Base-by-base conservation (phyloP, 1,284 basidiomycete genomes). In the Taiwanofungus camphoratus region DNA sequence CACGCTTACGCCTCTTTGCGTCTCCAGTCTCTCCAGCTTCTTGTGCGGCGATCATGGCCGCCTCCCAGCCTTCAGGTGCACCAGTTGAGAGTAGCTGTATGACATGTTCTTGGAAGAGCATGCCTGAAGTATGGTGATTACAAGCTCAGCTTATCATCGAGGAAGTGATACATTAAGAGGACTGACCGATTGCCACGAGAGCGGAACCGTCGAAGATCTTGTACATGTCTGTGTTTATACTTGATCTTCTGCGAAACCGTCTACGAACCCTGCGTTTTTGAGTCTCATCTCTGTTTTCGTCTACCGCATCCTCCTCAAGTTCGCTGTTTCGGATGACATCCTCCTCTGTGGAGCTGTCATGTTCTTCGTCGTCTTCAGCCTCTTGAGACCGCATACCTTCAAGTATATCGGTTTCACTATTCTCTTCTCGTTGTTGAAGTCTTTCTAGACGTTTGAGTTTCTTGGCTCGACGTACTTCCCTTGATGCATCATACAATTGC, bases 171-270 rank as follows among this genome's bases (percentile, higher is more conserved):
- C 15, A 8, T 5, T 20, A 35, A 46, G 18, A 51, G 24, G 15
- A 60, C 69, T 18, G 34, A 84, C 84, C 83, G 52, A 87, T 69
- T 4, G 75, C 81, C 62, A 87, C 69, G 33, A 87, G 69, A 2
- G 82, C 80, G 11, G 82, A 79, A 1, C 84, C 84, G 53, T 87
- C 82, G 49, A 87, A 69, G 2, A 74, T 67, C 53, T 74, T 83
- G 58, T 87, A 87, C 85, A 87, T 87, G 49, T 86, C 80, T 46
- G 69, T 70, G 8, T 46, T 38, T 36, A 46, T 48, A 18, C 39
- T 60, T 54, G n/a, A n/a, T n/a, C n/a, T n/a, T n/a, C n/a, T n/a
- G n/a, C n/a, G n/a, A n/a, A n/a, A n/a, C n/a, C n/a, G n/a, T n/a
- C n/a, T n/a, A n/a, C n/a, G n/a, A n/a, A n/a, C n/a, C n/a, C n/a